These are phyloP conservation scores for Phytophthora citrophthora DNA, from an alignment of 352 stramenopile genomes.

Conservation along the genomic window DNA sequence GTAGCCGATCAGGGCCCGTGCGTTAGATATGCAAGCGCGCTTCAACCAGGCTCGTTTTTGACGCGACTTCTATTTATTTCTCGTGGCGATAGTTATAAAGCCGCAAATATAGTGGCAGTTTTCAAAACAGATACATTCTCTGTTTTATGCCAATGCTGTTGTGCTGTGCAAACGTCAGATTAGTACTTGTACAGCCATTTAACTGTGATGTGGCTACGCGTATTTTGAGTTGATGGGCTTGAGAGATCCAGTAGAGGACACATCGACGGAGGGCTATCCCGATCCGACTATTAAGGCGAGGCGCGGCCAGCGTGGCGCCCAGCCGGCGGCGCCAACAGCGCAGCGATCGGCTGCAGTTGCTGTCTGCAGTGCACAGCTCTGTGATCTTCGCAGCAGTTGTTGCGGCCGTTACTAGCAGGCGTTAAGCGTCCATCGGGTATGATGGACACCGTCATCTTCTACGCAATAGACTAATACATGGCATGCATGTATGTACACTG, in stretches of 20 bases:
- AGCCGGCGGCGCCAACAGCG: neutral
- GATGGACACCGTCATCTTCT: neutral
- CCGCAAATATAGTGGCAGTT: neutral
- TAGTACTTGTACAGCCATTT: neutral
- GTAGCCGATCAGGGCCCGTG: conserved; percentile 14
- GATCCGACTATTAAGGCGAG: conserved; percentile 24
- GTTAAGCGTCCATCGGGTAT: too few species aligned
- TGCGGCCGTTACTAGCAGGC: neutral
- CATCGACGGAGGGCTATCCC: conserved; percentile 25
- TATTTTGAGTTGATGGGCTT: conserved; percentile 3
- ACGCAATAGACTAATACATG: neutral
- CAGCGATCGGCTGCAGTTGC: conserved; percentile 1
- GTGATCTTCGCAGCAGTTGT: conserved; percentile 5
- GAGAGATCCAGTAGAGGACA: conserved; percentile 34
- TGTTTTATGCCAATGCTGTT: neutral
- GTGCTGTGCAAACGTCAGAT: neutral
- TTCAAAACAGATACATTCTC: too few species aligned
- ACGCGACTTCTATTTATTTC: conserved; percentile 35
- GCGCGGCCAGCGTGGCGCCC: conserved; percentile 19
- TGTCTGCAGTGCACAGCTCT: neutral
- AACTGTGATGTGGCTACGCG: neutral
- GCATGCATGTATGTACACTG: too few species aligned
- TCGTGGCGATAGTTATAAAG: conserved; percentile 5
- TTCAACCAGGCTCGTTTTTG: conserved; percentile 33
- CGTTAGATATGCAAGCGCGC: conserved; percentile 14